Evolutionary conservation across 768 basidiomycete genomes (phyloP).

Genomic region (Leccinum longicurvipes): DNA sequence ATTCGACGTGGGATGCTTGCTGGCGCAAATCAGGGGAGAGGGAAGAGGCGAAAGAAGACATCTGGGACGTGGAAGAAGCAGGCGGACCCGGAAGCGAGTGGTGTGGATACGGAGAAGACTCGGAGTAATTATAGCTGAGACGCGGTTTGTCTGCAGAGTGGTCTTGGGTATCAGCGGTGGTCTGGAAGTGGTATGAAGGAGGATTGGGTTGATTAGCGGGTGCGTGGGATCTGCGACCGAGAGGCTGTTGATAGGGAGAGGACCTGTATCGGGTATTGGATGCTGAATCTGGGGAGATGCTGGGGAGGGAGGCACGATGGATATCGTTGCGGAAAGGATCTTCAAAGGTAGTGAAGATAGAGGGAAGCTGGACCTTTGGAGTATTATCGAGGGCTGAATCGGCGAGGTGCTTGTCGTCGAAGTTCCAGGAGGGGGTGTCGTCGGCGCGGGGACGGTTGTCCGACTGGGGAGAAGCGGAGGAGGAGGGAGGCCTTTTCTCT

Average conservation of each 20-base stretch:
- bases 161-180: constrained; percentile 38
- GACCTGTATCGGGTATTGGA: constrained; percentile 46
- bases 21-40: constrained; percentile 47
- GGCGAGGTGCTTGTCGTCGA: constrained; percentile 37
- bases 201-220: constrained; percentile 38
- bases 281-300: constrained; percentile 47
- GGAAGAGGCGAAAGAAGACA: constrained; percentile 48
- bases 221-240: constrained; percentile 46
- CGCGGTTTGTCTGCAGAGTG: constrained; percentile 37
- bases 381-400: constrained; percentile 42
- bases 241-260: constrained; percentile 53
- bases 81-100: constrained; percentile 52
- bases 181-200: constrained; percentile 57
- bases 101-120: constrained; percentile 46
- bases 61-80: constrained; percentile 48
- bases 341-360: constrained; percentile 69
- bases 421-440: constrained; percentile 26
- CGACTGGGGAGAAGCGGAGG: constrained; percentile 46
- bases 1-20: constrained; percentile 40
- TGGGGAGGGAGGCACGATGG: constrained; percentile 65
- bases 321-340: constrained; percentile 52
- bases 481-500: constrained; percentile 59
- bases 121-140: constrained; percentile 40
- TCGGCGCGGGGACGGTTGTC: constrained; percentile 42
- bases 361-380: constrained; percentile 63